Evolutionary conservation across 495 filamentous ascomycete genomes (phyloP), one percentile per base, ranked within the genome.

Genomic region (Delitschia confertaspora): DNA sequence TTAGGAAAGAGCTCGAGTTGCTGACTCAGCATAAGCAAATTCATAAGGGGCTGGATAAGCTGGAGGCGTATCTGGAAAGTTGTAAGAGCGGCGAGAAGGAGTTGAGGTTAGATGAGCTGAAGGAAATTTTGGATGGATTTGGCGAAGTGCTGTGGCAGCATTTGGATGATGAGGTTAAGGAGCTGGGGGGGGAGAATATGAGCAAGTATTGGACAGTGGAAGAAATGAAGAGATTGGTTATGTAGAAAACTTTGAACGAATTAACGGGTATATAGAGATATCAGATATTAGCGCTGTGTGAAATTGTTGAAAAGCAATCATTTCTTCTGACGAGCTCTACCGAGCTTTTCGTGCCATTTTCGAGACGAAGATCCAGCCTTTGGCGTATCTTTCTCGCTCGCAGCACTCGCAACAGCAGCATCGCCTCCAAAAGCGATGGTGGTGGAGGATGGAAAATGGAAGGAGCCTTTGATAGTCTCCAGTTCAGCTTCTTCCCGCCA

Each of bases 301-400:
- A n/a, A n/a, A n/a, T n/a, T n/a, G n/a, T n/a, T n/a, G n/a, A n/a
- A n/a, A n/a, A n/a, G n/a, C n/a, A n/a, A n/a, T n/a, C n/a, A 18
- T 41, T 25, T 36, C 14, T 34, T 38, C 20, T 47, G 26, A 2
- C 49, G 42, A 13, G 41, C 37, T 25, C 37, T 41, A 3, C 29
- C 54, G 65, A 94, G 89, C 53, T 75, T 79, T 59, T 93, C 87
- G 61, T 94, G 87, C 87, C 87, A 94, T 57, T 89, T 93, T 42
- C 86, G 75, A 50, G 70, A 71, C 3, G 66, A 65, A 4, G 63
- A 49, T 32, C 58, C 56, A 33, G 59, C 55, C 32, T 64, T 58
- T 24, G 60, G 59, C 14, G 25, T 14, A n/a, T 46, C 37, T n/a
- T 21, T 33, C 2, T 16, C 14, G 1, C 32, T 14, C 11, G 19